phyloP scores from a whole-genome alignment of 495 filamentous ascomycete species.

The Rostrohypoxylon terebratum region DNA sequence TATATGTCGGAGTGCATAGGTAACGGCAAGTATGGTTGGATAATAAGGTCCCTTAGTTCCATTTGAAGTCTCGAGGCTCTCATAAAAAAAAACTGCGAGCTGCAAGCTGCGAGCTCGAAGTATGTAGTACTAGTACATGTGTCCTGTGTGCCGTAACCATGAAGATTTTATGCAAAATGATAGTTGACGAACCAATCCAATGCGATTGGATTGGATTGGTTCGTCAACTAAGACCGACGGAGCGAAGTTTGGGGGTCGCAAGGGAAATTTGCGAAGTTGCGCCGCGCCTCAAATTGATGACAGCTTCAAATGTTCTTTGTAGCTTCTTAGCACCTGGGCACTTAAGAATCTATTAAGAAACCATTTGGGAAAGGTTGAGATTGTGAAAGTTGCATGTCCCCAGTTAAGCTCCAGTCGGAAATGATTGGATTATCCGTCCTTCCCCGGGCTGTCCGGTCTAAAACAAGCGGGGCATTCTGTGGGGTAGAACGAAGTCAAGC shows the following conservation, averaged over 20 bases:
- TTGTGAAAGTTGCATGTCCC: constrained; percentile 2
- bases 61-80: constrained; percentile 29
- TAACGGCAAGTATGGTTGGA: constrained; percentile 33
- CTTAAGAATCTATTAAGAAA: constrained; percentile 22
- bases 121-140: background rate
- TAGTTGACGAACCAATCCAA: constrained; percentile 38
- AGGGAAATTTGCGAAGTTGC: constrained; percentile 35
- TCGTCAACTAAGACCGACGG: constrained; percentile 34
- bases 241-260: constrained; percentile 32
- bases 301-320: constrained; percentile 2
- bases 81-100: background rate
- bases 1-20: constrained; percentile 36
- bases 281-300: constrained; percentile 41
- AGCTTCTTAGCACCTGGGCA: background rate
- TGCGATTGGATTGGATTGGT: too few species aligned
- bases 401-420: constrained; percentile 15
- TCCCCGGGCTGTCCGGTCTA: constrained; percentile 36
- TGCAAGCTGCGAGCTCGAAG: background rate
- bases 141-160: constrained; percentile 18
- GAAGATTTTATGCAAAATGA: constrained; percentile 34
- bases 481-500: constrained; percentile 45
- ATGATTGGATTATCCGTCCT: constrained; percentile 40
- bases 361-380: constrained; percentile 30
- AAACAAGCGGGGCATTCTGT: constrained; percentile 30
- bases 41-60: constrained; percentile 20